Base-by-base conservation (phyloP, 1,284 basidiomycete species). In the Leccinum pachyderme region DNA sequence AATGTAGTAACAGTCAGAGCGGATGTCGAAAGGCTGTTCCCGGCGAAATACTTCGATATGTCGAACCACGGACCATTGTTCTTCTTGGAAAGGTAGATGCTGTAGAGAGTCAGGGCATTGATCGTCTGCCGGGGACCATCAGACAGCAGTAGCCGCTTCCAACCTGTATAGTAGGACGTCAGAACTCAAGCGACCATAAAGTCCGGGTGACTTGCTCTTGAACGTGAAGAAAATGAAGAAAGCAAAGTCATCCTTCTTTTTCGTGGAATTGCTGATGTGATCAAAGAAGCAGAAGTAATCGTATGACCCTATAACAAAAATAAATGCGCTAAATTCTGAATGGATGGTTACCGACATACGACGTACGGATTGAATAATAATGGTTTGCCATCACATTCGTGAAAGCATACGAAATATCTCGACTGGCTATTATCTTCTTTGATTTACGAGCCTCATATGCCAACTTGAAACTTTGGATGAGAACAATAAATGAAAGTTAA, bases 221-320 rank as follows among this genome's bases (percentile, higher is more conserved):
- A 99, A 99, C 1, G 91, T 91, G 77, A 99, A 99, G 83, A 98
- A 99, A 71, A 98, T 86, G 74, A 98, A 99, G 81, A 99, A 98
- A 48, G 95, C 94, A 73, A 98, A 93, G 68, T 97, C 93, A 72
- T 99, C 96, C 72, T 90, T 95, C 64, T 87, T 88, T 81, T 97
- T 98, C 31, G 93, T 96, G 32, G 95, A 98, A 67, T 92, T 89
- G 67, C 89, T 89, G 75, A 99, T 98, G 65, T 97, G 94, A 63
- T 90, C 88, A 73, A 98, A 99, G 78, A 99, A 95, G 74, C 96
- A 98, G 70, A 97, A 98, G 72, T 97, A 92, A 71, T 97, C 89
- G 72, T 98, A 99, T 47, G 91, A 93, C 54, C 91, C 92, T 91
- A 43, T 60, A 52, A 44, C 37, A 58, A 46, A 52, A 44, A n/a